Evolutionary conservation across 176 grass and related monocot genomes (phyloP), one percentile per base, ranked within the genome.

Genomic region (Lolium perenne): DNA sequence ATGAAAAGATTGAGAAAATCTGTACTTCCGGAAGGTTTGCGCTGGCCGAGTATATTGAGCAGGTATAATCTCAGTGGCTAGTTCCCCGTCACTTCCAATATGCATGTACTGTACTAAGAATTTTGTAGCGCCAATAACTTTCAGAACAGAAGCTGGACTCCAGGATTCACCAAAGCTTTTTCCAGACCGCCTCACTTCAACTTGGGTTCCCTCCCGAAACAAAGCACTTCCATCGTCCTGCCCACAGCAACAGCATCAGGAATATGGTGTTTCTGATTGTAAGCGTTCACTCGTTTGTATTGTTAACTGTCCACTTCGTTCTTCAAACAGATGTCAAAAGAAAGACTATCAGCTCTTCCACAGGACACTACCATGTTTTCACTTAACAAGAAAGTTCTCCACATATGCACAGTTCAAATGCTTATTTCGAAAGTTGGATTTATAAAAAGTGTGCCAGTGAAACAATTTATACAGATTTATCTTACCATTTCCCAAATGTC

Each of bases 81-180:
- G 12, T 61, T 78, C 79, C 1, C 88, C 17, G 7, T 72, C 64
- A 9, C 82, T 58, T 83, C 16, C 35, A 14, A 18, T 49, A 46
- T 82, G 29, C 53, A 35, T 35, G 12, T 90, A 90, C 1, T 86
- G 35, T 53, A 90, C 84, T 13, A 90, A 82, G 73, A 90, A 86
- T 62, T 69, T 72, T 55, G 79, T 47, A 4, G 73, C 35, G 35
- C 56, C 83, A 45, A 90, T 78, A 23, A 83, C 79, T 82, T 90
- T 86, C 21, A 82, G 23, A 86, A 90, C 73, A 78, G 54, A 86
- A 64, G 88, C 88, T 78, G 79, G 88, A 72, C 20, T 71, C 88
- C 84, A 90, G 56, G 38, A 83, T 60, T 71, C 18, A 1, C 88
- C 62, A 0, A 83, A 73, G 10, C n/a, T 78, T 75, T 81, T 53